phyloP scores from a whole-genome alignment of 176 grass and related monocot species.

The Guadua angustifolia region DNA sequence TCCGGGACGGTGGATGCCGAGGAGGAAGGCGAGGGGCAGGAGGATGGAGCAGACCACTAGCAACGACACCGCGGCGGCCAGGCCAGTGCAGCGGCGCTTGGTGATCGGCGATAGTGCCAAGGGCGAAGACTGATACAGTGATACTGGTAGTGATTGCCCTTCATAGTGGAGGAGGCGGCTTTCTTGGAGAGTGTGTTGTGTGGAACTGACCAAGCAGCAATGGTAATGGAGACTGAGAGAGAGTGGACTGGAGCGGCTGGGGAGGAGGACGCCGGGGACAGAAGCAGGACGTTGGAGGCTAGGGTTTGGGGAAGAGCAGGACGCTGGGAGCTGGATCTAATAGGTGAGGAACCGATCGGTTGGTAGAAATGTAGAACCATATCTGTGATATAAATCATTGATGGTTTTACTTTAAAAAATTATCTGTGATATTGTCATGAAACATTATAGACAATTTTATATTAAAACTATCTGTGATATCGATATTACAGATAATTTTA shows the following conservation, averaged over 20 bases:
- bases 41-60: constrained; percentile 77
- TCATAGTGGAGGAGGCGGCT: constrained; percentile 38
- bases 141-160: constrained; percentile 46
- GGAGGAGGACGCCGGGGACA: not conserved
- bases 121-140: constrained; percentile 21
- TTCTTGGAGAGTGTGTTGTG: constrained; percentile 11
- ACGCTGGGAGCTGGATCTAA: too few species aligned
- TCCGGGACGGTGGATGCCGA: constrained; percentile 63
- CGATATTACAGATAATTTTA: too few species aligned
- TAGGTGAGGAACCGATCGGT: too few species aligned
- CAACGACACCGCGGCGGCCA: constrained; percentile 61
- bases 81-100: constrained; percentile 67
- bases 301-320: too few species aligned
- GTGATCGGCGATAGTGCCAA: constrained; percentile 18
- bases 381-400: too few species aligned
- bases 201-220: constrained; percentile 13
- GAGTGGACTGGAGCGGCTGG: not conserved
- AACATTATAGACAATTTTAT: too few species aligned
- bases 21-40: constrained; percentile 69
- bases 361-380: too few species aligned
- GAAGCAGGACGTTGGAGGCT: too few species aligned
- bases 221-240: not conserved
- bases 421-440: too few species aligned
- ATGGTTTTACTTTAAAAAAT: too few species aligned
- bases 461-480: too few species aligned